Evolutionary conservation across 208 protist genomes (phyloP), one percentile per base, ranked within the genome.

Genomic region (Vickermania spadyakhi): DNA sequence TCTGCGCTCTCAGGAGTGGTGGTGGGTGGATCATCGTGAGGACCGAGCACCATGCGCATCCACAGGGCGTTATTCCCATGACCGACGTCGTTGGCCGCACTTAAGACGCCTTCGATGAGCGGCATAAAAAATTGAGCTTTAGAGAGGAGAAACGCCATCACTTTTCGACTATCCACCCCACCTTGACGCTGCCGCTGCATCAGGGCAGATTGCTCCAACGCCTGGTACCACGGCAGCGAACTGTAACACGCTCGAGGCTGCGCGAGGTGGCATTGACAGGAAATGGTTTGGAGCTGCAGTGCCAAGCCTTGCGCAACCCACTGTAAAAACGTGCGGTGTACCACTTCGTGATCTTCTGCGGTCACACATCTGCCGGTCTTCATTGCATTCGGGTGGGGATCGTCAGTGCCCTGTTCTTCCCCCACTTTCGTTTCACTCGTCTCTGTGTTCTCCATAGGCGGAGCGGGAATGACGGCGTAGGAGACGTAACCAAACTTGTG

Each of bases 401-500:
- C n/a, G n/a, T n/a, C n/a, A n/a, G n/a, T n/a, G n/a, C n/a, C n/a
- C n/a, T n/a, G n/a, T n/a, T n/a, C n/a, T n/a, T n/a, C n/a, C n/a
- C n/a, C n/a, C n/a, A n/a, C n/a, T n/a, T n/a, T n/a, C n/a, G n/a
- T n/a, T n/a, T n/a, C n/a, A n/a, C n/a, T n/a, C n/a, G n/a, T n/a
- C n/a, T n/a, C n/a, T n/a, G n/a, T n/a, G n/a, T n/a, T n/a, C n/a
- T n/a, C n/a, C n/a, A n/a, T n/a, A n/a, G n/a, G n/a, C n/a, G n/a
- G n/a, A n/a, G n/a, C n/a, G n/a, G n/a, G n/a, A n/a, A n/a, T n/a
- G 26, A 90, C 45, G 60, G 84, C 81, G 56, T 78, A 93, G 26
- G 70, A 74, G 25, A 85, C 62, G 61, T 81, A 88, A 11, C 86
- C 86, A 64, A 93, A 90, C 64, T 93, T 93, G 14, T 14, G 53